phyloP scores from a whole-genome alignment of 2,329 filamentous ascomycete species.

The Tolypocladium album region DNA sequence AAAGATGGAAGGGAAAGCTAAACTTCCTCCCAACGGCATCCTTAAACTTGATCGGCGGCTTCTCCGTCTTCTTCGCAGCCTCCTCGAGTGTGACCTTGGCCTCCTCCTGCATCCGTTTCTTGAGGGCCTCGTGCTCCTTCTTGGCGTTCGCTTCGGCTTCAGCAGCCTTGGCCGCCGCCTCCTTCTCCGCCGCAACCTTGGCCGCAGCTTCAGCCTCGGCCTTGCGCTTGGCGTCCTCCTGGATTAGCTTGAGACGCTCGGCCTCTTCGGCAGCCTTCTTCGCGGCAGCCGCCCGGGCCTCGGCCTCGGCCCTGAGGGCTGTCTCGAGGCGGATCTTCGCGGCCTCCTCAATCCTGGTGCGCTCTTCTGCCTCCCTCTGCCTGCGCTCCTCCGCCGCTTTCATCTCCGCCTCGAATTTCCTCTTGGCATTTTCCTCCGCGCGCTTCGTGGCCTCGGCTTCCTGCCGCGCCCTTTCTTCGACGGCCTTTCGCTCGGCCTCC shows the following conservation, averaged over 20 bases:
- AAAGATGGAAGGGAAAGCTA: conserved; percentile 80
- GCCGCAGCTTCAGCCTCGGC: conserved; percentile 27
- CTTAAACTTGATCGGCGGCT: conserved; percentile 77
- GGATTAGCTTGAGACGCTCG: conserved; percentile 24
- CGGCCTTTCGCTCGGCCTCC: conserved; percentile 30
- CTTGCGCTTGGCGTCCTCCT: conserved; percentile 26
- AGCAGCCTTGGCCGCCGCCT: conserved; percentile 27
- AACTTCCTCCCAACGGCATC: conserved; percentile 88
- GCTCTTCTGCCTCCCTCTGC: conserved; percentile 27
- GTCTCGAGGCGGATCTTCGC: conserved; percentile 29
- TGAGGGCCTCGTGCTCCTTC: conserved; percentile 47
- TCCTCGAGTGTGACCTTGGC: conserved; percentile 38
- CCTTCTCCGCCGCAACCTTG: conserved; percentile 28
- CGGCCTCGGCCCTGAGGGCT: conserved; percentile 28
- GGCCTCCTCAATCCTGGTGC: conserved; percentile 35
- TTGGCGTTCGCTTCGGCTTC: conserved; percentile 36
- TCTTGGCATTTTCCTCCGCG: conserved; percentile 25
- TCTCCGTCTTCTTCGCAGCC: conserved; percentile 43
- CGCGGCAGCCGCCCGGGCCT: conserved; percentile 30
- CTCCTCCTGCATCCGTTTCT: conserved; percentile 45
- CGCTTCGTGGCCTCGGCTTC: conserved; percentile 23
- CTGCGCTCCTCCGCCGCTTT: conserved; percentile 32
- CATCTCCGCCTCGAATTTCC: conserved; percentile 28
- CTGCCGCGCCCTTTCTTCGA: conserved; percentile 31
- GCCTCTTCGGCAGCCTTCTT: conserved; percentile 30